These are phyloP conservation scores for Tetrahymena elliotti DNA, from an alignment of 73 alveolate species.

Conservation along the genomic window DNA sequence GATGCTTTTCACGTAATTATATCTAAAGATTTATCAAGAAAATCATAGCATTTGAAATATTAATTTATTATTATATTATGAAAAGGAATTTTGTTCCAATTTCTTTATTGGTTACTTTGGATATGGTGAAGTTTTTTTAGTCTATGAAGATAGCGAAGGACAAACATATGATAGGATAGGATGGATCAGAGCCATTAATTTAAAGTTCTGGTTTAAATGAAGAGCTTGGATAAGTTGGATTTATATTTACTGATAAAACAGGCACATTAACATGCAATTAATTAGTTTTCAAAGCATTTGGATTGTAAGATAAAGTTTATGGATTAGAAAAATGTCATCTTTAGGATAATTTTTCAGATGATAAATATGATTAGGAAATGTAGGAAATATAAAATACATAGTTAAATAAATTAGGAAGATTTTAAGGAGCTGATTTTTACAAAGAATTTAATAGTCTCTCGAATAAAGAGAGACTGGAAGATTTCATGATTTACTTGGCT, in stretches of 20 bases:
- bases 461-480: conserved; percentile 6
- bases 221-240: conserved; percentile 77
- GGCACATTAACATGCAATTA: conserved; percentile 78
- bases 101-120: conserved; percentile 67
- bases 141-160: conserved; percentile 64
- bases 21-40: too few species aligned
- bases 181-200: conserved; percentile 58
- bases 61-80: conserved; percentile 45
- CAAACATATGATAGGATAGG: conserved; percentile 35
- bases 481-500: conserved; percentile 47
- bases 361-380: conserved; percentile 22
- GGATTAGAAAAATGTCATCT: conserved; percentile 12
- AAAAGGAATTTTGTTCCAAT: conserved; percentile 73
- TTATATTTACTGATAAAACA: conserved; percentile 75
- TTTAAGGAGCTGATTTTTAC: conserved; percentile 13
- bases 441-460: conserved; percentile 8
- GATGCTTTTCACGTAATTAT: conserved; percentile 47
- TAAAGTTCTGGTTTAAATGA: conserved; percentile 71
- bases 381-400: conserved; percentile 9
- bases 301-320: conserved; percentile 49
- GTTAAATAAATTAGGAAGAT: background rate
- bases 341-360: background rate
- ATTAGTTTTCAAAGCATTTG: conserved; percentile 67
- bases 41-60: too few species aligned
- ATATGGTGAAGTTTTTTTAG: conserved; percentile 64